Base-by-base conservation (phyloP, 352 stramenopile genomes). In the Pythium oligandrum region DNA sequence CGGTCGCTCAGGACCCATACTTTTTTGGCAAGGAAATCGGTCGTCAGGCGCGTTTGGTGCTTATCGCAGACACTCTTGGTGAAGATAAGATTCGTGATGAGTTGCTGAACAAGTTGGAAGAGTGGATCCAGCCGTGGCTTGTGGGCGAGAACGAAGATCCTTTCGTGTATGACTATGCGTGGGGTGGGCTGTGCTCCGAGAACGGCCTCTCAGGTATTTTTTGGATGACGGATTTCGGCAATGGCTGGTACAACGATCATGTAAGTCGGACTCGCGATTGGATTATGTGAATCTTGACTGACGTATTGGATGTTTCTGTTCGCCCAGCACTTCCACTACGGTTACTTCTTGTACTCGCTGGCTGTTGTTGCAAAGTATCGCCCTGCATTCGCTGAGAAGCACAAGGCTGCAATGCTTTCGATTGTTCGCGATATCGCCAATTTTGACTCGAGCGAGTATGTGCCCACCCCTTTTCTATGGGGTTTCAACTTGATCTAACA, bases 321-420 rank as follows among this genome's bases (percentile, higher is more conserved):
- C 51, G 17, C 54, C 30, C 61, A 98, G 77, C 96, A 98, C 71
- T 98, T 98, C 63, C 95, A 99, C 66, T 98, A 98, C 58, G 96
- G 94, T 49, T 98, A 98, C 60, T 81, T 97, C 39, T 63, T 95
- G 48, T 95, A 94, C 61, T 74, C 88, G 30, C 69, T 89, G 34
- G 86, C 74, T n/a, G 75, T 97, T 6, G 59, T 96, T 11, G 71
- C 67, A 33, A 84, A 90, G 63, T 95, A 77, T 67, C 78, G 78
- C 11, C 83, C 88, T 1, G 59, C 47, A 5, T 96, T 95, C 44
- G 76, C 65, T 10, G 53, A 63, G 45, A 82, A 64, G 11, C 83
- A 95, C 70, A 88, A 89, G 50, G 71, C 75, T 5, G 75, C 73
- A 52, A 86, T 93, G 43, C 64, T 92, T 39, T 70, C 81, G 4